Evolutionary conservation across 176 grass and related monocot genomes (phyloP).

Genomic region (Zea mays): Zm-B73-REFERENCE-NAM-5.0 NC_050100.1:192797001-192797500

Average conservation of each 20-base stretch:
- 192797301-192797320: background rate
- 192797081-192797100: background rate
- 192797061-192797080: conserved; percentile 55
- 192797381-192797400: background rate
- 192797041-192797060: conserved; percentile 57
- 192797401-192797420: background rate
- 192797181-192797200: conserved; percentile 17
- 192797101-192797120: conserved; percentile 20
- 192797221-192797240: background rate
- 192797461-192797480: background rate
- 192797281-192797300: background rate
- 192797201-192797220: background rate
- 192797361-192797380: conserved; percentile 9
- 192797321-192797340: background rate
- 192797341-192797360: background rate
- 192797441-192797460: background rate
- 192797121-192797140: conserved; percentile 15
- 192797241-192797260: background rate
- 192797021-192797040: conserved; percentile 40
- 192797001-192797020: conserved; percentile 62
- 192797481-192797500: background rate
- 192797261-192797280: background rate
- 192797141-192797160: conserved; percentile 1
- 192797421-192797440: background rate
- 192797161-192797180: background rate